Base-by-base conservation (phyloP, 140 eudicot genomes). In the Erigeron philadelphicus region DNA sequence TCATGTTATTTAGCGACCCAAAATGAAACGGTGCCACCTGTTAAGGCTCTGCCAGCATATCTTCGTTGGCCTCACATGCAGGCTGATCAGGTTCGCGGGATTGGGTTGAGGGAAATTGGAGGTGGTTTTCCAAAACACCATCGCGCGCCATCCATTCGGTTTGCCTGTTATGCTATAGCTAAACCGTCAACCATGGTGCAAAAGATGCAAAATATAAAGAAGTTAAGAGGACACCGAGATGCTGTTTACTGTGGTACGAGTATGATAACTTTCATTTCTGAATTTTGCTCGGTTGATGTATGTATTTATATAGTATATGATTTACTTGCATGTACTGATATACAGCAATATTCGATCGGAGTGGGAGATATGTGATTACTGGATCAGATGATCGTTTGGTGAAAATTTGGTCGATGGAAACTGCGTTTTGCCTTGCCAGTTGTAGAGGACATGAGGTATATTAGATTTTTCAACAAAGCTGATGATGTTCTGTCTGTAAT, bases 61-160 rank as follows among this genome's bases (percentile, higher is more conserved):
- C 89, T 89, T 15, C 86, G 95, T 64, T 94, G 99, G 99, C 99
- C 99, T 71, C 99, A 94, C 84, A 87, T 83, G 97, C 95, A 85
- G 84, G 88, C 93, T 64, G 91, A 90, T 75, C 99, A 89, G 88
- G 95, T 89, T 17, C 95, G 82, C 38, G 97, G 95, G 65, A 80
- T 94, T 17, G 84, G 81, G 42, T 72, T 94, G 82, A 82, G 99
- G 75, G 95, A 91, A 75, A 84, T 94, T 54, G 99, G 99, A 72
- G 99, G 99, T 47, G 99, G 99, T 71, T 94, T 94, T 67, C 66
- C 91, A 42, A 90, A 88, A 72, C 99, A 89, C 67, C 95, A 94
- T 62, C 97, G 99, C 10, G 97, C 97, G 59, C 93, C 99, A 70
- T 94, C 99, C 46, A 77, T 90, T 40, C 85, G 95, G 61, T 81